Percentiles rank a stretch among this genome's conserved stretches.
phyloP scores from a whole-genome alignment of 2,329 filamentous ascomycete species.

The Penicillium sp. region DNA sequence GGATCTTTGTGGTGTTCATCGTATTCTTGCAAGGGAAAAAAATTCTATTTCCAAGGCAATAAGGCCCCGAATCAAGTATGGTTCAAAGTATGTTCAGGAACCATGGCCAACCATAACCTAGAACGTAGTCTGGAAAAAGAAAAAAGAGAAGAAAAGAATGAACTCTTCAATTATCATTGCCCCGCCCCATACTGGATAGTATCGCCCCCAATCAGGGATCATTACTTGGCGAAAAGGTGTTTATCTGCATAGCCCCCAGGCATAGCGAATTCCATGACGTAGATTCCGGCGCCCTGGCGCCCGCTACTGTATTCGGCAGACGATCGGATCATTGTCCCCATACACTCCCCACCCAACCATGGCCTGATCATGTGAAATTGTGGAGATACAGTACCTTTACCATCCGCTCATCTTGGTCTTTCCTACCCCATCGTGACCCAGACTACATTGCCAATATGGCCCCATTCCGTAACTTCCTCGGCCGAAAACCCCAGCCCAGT shows the following conservation, averaged over 20 bases:
- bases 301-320: background rate
- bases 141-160: background rate
- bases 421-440: background rate
- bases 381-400: background rate
- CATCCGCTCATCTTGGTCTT: background rate
- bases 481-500: constrained; percentile 55
- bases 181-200: background rate
- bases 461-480: constrained; percentile 70
- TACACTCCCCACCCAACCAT: constrained; percentile 2
- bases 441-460: constrained; percentile 52
- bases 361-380: constrained; percentile 2
- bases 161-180: background rate
- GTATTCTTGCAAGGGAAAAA: background rate
- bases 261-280: background rate
- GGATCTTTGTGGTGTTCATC: background rate
- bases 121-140: background rate
- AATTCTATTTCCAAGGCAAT: background rate
- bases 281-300: background rate
- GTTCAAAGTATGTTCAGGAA: background rate
- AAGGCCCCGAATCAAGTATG: background rate
- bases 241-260: background rate
- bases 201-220: background rate
- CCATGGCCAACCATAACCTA: background rate
- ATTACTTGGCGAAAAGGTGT: background rate
- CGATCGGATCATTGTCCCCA: background rate